phyloP scores from a whole-genome alignment of 2,329 filamentous ascomycete genomes.

The Nigrospora oryzae region DNA sequence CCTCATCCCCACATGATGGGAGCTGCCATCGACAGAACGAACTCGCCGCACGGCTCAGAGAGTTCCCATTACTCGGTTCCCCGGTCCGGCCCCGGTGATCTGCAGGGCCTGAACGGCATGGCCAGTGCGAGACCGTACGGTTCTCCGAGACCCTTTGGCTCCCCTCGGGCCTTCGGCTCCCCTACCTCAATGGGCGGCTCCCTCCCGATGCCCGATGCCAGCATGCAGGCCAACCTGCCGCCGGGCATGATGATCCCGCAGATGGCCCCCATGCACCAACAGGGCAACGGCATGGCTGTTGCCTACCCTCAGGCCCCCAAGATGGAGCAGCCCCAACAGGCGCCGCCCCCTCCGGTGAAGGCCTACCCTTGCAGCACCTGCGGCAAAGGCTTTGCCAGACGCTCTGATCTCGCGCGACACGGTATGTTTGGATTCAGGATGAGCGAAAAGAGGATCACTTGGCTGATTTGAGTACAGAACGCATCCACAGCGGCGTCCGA shows the following conservation, averaged over 20 bases:
- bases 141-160: not conserved
- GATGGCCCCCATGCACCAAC: constrained; percentile 21
- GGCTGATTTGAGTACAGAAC: constrained; percentile 49
- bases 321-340: constrained; percentile 23
- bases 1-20: constrained; percentile 18
- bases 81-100: constrained; percentile 15
- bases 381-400: constrained; percentile 81
- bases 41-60: constrained; percentile 52
- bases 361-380: constrained; percentile 87
- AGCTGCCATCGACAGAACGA: constrained; percentile 39
- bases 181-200: constrained; percentile 42
- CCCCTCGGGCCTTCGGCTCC: constrained; percentile 18
- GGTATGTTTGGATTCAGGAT: constrained; percentile 47
- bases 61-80: constrained; percentile 46
- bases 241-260: constrained; percentile 32
- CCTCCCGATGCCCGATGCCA: constrained; percentile 35
- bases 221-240: constrained; percentile 20
- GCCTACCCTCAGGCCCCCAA: constrained; percentile 28
- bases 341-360: constrained; percentile 37
- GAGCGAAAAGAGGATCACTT: too few species aligned
- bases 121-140: constrained; percentile 36
- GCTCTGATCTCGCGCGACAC: constrained; percentile 90
- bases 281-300: constrained; percentile 22
- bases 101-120: constrained; percentile 29
- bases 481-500: constrained; percentile 85